A percentile compares a stretch with the other conserved stretches of the same genome.
These are phyloP conservation scores for Naematelia encephala DNA, from an alignment of 768 basidiomycete genomes.

Conservation along the genomic window DNA sequence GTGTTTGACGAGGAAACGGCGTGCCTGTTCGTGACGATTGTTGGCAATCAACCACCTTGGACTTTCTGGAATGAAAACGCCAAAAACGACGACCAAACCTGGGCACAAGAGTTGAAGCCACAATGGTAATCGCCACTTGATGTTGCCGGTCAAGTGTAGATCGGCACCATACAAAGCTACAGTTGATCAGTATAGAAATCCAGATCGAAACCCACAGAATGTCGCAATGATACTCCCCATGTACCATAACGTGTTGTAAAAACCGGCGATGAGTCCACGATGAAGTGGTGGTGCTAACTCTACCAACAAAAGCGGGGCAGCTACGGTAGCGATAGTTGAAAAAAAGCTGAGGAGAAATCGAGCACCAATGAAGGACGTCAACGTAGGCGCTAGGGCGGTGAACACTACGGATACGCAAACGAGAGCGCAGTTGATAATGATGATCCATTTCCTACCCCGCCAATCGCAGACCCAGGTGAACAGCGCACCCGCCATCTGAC, in stretches of 20 bases:
- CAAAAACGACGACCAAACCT: constrained; percentile 56
- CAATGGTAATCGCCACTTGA: constrained; percentile 60
- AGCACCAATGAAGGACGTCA: no score
- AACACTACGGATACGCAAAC: no score
- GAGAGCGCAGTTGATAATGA: no score
- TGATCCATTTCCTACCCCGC: no score
- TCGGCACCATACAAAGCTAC: constrained; percentile 2
- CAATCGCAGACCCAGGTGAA: no score
- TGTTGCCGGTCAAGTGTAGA: constrained; percentile 25
- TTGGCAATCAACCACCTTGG: constrained; percentile 79
- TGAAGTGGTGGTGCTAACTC: constrained; percentile 77
- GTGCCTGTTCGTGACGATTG: constrained; percentile 67
- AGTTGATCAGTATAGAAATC: constrained; percentile 53
- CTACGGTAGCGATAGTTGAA: constrained; percentile 63
- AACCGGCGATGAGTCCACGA: constrained; percentile 67
- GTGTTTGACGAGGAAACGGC: constrained; percentile 71
- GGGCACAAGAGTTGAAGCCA: constrained; percentile 34
- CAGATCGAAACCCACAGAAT: constrained; percentile 85
- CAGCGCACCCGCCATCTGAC: no score
- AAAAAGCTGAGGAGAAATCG: no score
- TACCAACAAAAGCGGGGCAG: constrained; percentile 76
- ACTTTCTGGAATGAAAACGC: constrained; percentile 74
- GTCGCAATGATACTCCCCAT: constrained; percentile 54
- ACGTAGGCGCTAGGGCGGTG: no score
- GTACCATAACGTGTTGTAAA: constrained; percentile 59